A percentile compares a stretch with the other conserved stretches of the same genome.
phyloP scores from a whole-genome alignment of 2,329 filamentous ascomycete genomes.

The Ascochyta rabiei region DNA sequence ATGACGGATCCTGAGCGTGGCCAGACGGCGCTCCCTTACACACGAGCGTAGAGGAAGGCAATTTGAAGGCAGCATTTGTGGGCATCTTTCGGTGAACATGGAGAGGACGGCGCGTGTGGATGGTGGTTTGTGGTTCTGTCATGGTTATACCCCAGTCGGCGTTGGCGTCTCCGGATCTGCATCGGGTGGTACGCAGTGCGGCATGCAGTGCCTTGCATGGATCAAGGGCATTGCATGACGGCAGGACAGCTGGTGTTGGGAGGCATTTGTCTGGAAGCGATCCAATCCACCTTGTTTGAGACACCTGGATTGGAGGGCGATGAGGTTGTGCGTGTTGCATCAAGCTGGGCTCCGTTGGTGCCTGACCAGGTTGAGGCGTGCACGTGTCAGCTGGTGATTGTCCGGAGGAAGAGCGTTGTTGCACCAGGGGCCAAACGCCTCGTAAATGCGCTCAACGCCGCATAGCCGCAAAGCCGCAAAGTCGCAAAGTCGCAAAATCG shows the following conservation, averaged over 20 bases:
- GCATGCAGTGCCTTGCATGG: conserved; percentile 1
- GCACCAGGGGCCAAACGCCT: neutral
- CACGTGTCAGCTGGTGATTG: conserved; percentile 2
- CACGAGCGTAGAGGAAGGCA: neutral
- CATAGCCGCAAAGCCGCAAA: conserved; percentile 1
- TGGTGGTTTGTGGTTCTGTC: conserved; percentile 7
- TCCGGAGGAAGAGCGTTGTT: neutral
- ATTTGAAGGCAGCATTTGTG: neutral
- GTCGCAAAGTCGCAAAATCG: too few species aligned
- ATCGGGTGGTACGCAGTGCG: neutral
- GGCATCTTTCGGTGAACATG: neutral
- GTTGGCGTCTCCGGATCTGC: conserved; percentile 15
- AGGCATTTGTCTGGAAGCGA: neutral
- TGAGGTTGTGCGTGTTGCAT: neutral
- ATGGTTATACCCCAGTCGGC: conserved; percentile 29
- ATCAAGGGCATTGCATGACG: neutral
- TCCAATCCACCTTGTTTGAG: neutral
- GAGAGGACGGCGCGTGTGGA: neutral
- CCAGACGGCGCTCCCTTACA: conserved; percentile 52
- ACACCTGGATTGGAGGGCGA: neutral
- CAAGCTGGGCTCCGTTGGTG: neutral
- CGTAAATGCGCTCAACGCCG: conserved; percentile 4
- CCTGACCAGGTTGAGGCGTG: neutral
- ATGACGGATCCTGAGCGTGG: conserved; percentile 61
- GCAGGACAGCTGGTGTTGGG: neutral